phyloP scores from a whole-genome alignment of 148 eudicot genomes.

The Nyssa sinensis region DNA sequence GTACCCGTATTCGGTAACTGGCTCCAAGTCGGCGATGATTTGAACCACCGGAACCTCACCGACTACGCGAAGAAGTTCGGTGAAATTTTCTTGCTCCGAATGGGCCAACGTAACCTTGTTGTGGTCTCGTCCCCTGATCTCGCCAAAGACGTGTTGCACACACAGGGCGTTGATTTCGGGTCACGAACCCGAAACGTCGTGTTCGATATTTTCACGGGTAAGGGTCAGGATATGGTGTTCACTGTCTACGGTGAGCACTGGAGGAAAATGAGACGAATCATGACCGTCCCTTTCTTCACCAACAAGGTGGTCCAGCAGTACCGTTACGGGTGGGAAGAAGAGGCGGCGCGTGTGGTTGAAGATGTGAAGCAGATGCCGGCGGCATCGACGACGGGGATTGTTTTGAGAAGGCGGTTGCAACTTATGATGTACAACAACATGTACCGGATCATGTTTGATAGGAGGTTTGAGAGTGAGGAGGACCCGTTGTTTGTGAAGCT shows the following conservation, averaged over 20 bases:
- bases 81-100: constrained; percentile 47
- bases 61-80: constrained; percentile 61
- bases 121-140: constrained; percentile 68
- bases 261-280: constrained; percentile 81
- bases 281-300: constrained; percentile 85
- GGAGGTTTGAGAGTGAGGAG: constrained; percentile 60
- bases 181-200: constrained; percentile 74
- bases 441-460: constrained; percentile 73
- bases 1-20: constrained; percentile 79
- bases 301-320: constrained; percentile 82
- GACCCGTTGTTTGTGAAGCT: constrained; percentile 65
- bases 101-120: constrained; percentile 72
- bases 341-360: constrained; percentile 57
- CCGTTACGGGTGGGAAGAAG: constrained; percentile 68
- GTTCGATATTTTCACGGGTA: constrained; percentile 77
- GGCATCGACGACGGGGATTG: constrained; percentile 51
- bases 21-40: constrained; percentile 79
- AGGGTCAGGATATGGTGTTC: constrained; percentile 85
- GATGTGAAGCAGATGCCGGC: constrained; percentile 63
- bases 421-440: constrained; percentile 84
- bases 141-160: constrained; percentile 76
- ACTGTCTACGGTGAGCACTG: constrained; percentile 86
- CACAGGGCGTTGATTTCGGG: constrained; percentile 81
- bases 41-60: constrained; percentile 61
- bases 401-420: constrained; percentile 58